Conservation (phyloP, 1,284 basidiomycete species). For the Malassezia sympodialis region DNA sequence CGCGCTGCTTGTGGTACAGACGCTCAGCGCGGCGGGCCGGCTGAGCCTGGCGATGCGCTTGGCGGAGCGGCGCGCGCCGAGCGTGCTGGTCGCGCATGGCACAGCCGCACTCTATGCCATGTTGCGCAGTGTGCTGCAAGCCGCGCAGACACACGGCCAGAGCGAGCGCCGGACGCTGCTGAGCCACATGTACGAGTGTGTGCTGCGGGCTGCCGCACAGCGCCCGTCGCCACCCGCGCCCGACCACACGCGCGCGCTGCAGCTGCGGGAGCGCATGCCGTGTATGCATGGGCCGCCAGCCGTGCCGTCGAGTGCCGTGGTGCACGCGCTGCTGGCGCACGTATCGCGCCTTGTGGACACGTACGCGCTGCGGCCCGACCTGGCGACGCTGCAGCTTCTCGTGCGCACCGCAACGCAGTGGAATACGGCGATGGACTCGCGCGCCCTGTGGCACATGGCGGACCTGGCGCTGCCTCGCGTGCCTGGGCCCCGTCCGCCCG, state of each 20-base stretch:
- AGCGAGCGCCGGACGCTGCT: not conserved
- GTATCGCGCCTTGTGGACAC: not conserved
- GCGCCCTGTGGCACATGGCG: conserved; percentile 12
- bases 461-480: not conserved
- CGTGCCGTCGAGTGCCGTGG: not conserved
- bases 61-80: not conserved
- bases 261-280: not conserved
- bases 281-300: not conserved
- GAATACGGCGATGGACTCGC: conserved; percentile 9
- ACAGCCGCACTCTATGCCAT: conserved; percentile 3
- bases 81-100: not conserved
- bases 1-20: not conserved
- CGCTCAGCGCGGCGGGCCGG: conserved; percentile 3
- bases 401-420: conserved; percentile 5
- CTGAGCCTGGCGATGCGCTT: conserved; percentile 8
- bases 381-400: conserved; percentile 3
- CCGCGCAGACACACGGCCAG: not conserved
- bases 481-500: not conserved
- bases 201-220: not conserved
- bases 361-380: not conserved
- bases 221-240: not conserved
- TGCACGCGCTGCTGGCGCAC: not conserved
- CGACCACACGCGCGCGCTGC: not conserved
- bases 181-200: conserved; percentile 1
- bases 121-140: not conserved